Base-by-base conservation (phyloP, 495 filamentous ascomycete genomes). In the Margaritispora aquatica region DNA sequence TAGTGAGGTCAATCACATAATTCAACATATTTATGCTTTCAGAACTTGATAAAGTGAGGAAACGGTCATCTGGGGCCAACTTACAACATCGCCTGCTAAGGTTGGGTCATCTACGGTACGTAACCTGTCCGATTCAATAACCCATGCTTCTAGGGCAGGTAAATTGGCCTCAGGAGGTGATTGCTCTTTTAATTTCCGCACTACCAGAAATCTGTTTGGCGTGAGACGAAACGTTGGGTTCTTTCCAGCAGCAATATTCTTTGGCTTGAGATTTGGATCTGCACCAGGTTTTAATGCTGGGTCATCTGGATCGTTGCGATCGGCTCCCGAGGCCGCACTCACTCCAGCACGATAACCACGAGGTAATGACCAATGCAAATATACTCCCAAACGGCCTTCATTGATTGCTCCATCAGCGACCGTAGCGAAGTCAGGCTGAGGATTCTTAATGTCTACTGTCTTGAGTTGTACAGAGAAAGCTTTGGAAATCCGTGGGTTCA, bases 311-410 rank as follows among this genome's bases (percentile, higher is more conserved):
- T 50, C 47, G 9, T 50, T 50, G 2, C 47, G 8, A 9, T 50
- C 47, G 11, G 47, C 47, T 50, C 47, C 47, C 11, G 47, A 50
- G 8, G 60, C 47, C 27, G 15, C 29, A 8, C 26, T 26, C 15
- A 46, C 22, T 7, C 75, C 79, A 0, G 63, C 24, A 0, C 80
- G 71, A 54, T 78, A 83, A 11, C 67, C 8, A 0, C 70, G 71
- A 0, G 81, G 81, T 0, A 84, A n/a, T 1, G 59, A 72, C 81
- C 80, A 84, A 60, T 78, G 74, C 0, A 84, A 17, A 55, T 83
- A 82, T 2, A 83, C 78, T 0, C 81, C 81, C 1, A 68, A 50
- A 1, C 75, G 72, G 1, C 36, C 17, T 2, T 55, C 38, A n/a
- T 44, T 44, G 15, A 38, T 34, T 10, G 31, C 27, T 26, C 47